These are phyloP conservation scores for Massarina eburnea DNA, from an alignment of 2,329 filamentous ascomycete genomes.

Conservation along the genomic window DNA sequence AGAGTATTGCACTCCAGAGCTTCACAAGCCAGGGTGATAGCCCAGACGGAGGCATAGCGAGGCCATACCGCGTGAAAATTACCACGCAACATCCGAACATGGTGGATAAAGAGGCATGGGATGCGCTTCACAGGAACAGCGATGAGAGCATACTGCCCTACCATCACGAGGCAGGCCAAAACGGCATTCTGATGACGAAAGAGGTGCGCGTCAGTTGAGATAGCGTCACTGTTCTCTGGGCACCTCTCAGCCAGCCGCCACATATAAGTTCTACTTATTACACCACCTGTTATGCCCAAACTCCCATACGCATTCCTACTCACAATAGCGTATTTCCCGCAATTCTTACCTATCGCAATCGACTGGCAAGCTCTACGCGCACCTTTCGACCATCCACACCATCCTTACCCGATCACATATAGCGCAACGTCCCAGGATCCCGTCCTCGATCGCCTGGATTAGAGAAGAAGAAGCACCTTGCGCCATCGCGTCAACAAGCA, in stretches of 20 bases:
- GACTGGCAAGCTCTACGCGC: too few species aligned
- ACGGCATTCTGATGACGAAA: constrained; percentile 22
- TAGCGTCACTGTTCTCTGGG: background rate
- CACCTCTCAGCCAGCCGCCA: background rate
- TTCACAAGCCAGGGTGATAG: constrained; percentile 8
- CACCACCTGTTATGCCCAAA: background rate
- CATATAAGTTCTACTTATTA: background rate
- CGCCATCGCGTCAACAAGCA: too few species aligned
- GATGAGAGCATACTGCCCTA: constrained; percentile 20
- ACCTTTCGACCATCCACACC: too few species aligned
- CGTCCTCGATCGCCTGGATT: too few species aligned
- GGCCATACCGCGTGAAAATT: constrained; percentile 21
- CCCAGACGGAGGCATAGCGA: background rate
- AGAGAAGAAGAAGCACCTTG: too few species aligned
- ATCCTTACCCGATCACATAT: too few species aligned
- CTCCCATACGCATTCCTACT: too few species aligned
- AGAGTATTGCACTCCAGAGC: constrained; percentile 17
- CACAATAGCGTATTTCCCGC: too few species aligned
- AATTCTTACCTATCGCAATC: too few species aligned
- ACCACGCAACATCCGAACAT: constrained; percentile 13
- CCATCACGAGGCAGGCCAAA: constrained; percentile 6
- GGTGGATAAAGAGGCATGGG: constrained; percentile 22
- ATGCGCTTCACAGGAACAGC: constrained; percentile 17
- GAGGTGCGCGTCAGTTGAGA: constrained; percentile 19
- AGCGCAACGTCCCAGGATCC: too few species aligned